Percentiles rank a stretch among this genome's conserved stretches.
Evolutionary conservation across 1,284 basidiomycete genomes (phyloP).

Genomic region (Microbotryum scabiosae): DNA sequence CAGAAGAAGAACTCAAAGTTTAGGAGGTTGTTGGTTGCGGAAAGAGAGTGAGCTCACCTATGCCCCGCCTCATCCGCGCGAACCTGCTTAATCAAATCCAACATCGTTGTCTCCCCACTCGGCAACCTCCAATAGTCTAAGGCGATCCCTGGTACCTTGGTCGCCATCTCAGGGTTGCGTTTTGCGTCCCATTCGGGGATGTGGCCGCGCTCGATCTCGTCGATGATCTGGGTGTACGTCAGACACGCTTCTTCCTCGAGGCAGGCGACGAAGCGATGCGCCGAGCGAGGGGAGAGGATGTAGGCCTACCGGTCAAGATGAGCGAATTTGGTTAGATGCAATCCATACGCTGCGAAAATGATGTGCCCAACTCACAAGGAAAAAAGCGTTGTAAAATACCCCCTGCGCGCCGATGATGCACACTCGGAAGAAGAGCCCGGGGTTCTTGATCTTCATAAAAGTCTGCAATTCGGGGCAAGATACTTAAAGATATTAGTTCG

Average conservation of each 20-base stretch:
- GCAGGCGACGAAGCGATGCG: constrained; percentile 90
- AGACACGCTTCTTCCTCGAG: constrained; percentile 83
- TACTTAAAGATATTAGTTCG: too few relatives aligned
- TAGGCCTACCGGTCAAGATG: too few relatives aligned
- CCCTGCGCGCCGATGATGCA: constrained; percentile 75
- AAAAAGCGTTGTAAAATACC: constrained; percentile 84
- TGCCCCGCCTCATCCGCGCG: constrained; percentile 89
- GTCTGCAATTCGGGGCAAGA: constrained; percentile 43
- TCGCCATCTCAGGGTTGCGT: neutral
- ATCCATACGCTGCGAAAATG: too few relatives aligned
- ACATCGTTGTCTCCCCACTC: constrained; percentile 54
- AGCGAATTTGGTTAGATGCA: too few relatives aligned
- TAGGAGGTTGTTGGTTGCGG: neutral
- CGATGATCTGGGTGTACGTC: constrained; percentile 18
- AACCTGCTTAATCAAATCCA: constrained; percentile 83
- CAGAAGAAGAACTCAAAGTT: neutral
- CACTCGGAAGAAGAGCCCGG: constrained; percentile 66
- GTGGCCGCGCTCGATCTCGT: constrained; percentile 23
- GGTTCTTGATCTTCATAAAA: constrained; percentile 76
- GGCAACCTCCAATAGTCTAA: constrained; percentile 31
- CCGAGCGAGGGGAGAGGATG: constrained; percentile 57
- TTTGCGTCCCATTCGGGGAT: constrained; percentile 24
- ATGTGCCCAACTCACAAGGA: constrained; percentile 46
- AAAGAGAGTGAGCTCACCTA: constrained; percentile 54
- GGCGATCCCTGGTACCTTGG: constrained; percentile 27